Evolutionary conservation across 2,329 filamentous ascomycete species (phyloP).

Genomic region (Lecanicillium sp.): DNA sequence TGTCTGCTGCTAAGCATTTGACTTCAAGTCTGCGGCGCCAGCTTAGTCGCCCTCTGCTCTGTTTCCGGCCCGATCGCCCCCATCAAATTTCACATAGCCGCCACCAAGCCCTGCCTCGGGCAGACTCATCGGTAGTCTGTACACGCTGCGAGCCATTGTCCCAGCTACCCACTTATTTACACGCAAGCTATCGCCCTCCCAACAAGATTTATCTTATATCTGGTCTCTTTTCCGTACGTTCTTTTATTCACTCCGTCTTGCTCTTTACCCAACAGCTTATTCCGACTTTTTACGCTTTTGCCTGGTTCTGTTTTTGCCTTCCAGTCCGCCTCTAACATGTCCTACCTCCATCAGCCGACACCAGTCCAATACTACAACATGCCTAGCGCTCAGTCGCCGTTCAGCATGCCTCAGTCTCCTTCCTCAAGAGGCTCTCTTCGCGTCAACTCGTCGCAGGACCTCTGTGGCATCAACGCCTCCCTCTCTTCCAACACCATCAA

Average conservation of each 20-base stretch:
- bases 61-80: constrained; percentile 4
- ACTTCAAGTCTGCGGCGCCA: no score
- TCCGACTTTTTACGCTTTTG: not conserved
- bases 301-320: not conserved
- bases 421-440: constrained; percentile 36
- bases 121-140: not conserved
- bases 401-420: constrained; percentile 28
- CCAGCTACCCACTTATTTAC: not conserved
- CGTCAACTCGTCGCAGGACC: constrained; percentile 37
- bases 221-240: not conserved
- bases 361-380: constrained; percentile 17
- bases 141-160: constrained; percentile 1
- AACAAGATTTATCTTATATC: no score
- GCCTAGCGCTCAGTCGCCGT: constrained; percentile 27
- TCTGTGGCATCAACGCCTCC: constrained; percentile 44
- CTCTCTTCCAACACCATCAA: constrained; percentile 34
- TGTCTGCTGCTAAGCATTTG: no score
- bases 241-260: not conserved
- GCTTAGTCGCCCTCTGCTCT: not conserved
- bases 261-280: not conserved
- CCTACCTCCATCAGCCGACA: constrained; percentile 4
- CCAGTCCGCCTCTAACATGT: constrained; percentile 4
- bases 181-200: constrained; percentile 1
- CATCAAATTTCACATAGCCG: constrained; percentile 4
- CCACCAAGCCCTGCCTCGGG: constrained; percentile 7